Base-by-base conservation (phyloP, 768 basidiomycete species). In the Hortiboletus flavorubellus region DNA sequence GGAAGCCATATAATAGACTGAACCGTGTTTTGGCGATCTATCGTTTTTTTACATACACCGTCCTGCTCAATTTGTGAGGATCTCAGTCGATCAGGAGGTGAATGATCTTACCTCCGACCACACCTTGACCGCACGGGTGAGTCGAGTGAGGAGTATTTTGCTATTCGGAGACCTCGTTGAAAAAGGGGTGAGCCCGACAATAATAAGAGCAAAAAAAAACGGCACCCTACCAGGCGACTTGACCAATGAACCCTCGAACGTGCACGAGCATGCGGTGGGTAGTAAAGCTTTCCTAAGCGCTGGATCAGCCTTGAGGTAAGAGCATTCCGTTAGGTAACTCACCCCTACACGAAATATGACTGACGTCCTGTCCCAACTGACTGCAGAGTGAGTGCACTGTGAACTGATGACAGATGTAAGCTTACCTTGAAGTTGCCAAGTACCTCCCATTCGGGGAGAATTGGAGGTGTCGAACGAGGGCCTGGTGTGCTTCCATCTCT, bases 1-100 rank as follows among this genome's bases (percentile, higher is more conserved):
- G 80, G 80, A 54, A 81, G 68, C 80, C 81, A 82, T 48, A 75
- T 71, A 42, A 83, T 72, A n/a, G 80, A 79, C 55, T 79, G 77
- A 1, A 82, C 75, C 26, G 68, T 65, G 51, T 71, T 71, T 47
- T 69, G 70, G 9, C 81, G 74, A 48, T 79, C 77, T 54, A 82
- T 82, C 16, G 78, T 81, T 60, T 71, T 75, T 55, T 64, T 73
- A 62, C 80, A 79, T 43, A 81, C 78, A 42, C 81, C 80, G 18
- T 78, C 75, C 80, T 82, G 47, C 35, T 11, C 39, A 10, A 51
- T 51, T 50, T 38, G 37, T 59, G 47, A 57, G 46, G 54, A 21
- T 49, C 29, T n/a, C 40, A 50, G 44, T 50, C 41, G n/a, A 47
- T 35, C 23, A 4, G 29, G 49, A 30, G 23, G 54, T 21, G 41